Evolutionary conservation across 164 flowering plant genomes (phyloP).

Genomic region (Echeveria elegans): DNA sequence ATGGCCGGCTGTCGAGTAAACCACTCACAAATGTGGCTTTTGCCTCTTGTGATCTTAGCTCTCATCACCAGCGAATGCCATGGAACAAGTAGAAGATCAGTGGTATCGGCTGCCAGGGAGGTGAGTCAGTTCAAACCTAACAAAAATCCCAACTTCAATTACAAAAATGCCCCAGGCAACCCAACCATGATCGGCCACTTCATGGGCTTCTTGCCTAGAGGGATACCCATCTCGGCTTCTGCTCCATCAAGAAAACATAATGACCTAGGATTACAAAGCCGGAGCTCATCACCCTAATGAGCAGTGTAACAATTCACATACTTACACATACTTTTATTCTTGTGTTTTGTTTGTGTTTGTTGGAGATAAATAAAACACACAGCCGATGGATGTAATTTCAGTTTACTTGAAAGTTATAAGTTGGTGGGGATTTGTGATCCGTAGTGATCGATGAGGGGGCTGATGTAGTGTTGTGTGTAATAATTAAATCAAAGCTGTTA

Average conservation of each 20-base stretch:
- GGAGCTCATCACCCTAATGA: conserved; percentile 4
- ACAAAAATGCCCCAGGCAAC: neutral
- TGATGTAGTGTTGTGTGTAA: neutral
- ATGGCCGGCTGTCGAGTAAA: neutral
- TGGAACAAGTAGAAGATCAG: conserved; percentile 1
- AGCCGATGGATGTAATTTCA: neutral
- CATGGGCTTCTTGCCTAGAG: conserved; percentile 5
- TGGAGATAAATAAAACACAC: neutral
- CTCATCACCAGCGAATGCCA: neutral
- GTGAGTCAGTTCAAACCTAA: conserved; percentile 3
- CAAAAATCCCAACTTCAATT: neutral
- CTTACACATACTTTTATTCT: conserved; percentile 1
- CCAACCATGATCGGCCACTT: neutral
- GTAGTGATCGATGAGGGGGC: too few relatives aligned
- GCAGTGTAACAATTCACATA: neutral
- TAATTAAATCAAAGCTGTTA: conserved; percentile 4
- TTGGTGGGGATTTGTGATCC: neutral
- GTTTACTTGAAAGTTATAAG: neutral
- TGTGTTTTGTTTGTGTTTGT: neutral
- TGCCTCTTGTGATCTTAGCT: neutral
- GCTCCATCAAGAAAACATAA: conserved; percentile 2
- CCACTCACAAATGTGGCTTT: neutral
- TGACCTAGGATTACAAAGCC: neutral
- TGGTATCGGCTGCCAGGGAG: neutral
- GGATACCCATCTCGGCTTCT: conserved; percentile 4